These are phyloP conservation scores for Xylaria acuta DNA, from an alignment of 495 filamentous ascomycete genomes.

Conservation along the genomic window DNA sequence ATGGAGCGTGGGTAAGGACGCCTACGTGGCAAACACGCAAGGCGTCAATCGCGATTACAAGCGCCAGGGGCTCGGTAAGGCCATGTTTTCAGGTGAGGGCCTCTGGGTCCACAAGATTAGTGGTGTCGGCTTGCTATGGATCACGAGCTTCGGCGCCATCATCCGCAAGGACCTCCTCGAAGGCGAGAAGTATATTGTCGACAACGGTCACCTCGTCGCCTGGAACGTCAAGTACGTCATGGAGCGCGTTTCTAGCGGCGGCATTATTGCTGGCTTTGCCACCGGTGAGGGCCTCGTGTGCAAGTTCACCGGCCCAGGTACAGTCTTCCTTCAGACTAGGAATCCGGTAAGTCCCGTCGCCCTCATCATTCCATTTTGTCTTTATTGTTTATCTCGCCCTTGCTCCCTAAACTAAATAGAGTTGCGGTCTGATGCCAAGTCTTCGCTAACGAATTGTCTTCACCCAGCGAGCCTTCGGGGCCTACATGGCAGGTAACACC, in stretches of 20 bases:
- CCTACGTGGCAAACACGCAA: slow-evolving; percentile 78
- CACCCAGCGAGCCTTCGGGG: slow-evolving; percentile 50
- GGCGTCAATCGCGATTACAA: slow-evolving; percentile 84
- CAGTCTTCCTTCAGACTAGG: slow-evolving; percentile 91
- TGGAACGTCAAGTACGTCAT: slow-evolving; percentile 96
- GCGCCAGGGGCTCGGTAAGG: slow-evolving; percentile 85
- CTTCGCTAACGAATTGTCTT: slow-evolving; percentile 27
- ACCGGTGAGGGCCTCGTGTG: slow-evolving; percentile 90
- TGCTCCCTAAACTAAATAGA: not conserved
- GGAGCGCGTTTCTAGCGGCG: slow-evolving; percentile 86
- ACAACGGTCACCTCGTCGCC: slow-evolving; percentile 95
- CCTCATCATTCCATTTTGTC: not conserved
- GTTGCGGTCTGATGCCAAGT: not conserved
- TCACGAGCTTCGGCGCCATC: slow-evolving; percentile 93
- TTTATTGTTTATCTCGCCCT: not conserved
- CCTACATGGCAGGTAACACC: slow-evolving; percentile 53
- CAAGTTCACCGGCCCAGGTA: slow-evolving; percentile 91
- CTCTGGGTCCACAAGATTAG: slow-evolving; percentile 88
- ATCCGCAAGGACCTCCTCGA: slow-evolving; percentile 88
- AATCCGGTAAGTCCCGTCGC: slow-evolving; percentile 65
- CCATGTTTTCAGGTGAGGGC: slow-evolving; percentile 91
- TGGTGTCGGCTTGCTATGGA: slow-evolving; percentile 81
- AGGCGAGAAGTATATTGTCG: slow-evolving; percentile 86
- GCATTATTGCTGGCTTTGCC: slow-evolving; percentile 79
- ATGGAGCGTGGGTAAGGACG: slow-evolving; percentile 85